Evolutionary conservation across 345 rosid species (phyloP).

Genomic region (Boechera divaricarpa): DNA sequence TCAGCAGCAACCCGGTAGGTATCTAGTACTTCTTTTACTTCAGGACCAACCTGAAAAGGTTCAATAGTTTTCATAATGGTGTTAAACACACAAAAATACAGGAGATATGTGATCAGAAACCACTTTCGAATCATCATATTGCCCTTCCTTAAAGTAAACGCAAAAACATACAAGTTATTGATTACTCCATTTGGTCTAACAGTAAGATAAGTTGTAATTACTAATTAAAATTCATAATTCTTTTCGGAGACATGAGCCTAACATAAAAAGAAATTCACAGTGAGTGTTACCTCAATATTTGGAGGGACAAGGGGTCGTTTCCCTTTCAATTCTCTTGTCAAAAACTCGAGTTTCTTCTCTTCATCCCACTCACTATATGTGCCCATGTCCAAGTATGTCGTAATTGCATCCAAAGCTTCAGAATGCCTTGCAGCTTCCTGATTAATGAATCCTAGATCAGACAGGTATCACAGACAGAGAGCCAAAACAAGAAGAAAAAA

Average conservation of each 20-base stretch:
- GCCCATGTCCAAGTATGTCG: conserved; percentile 85
- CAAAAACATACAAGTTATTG: too few species aligned
- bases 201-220: conserved; percentile 16
- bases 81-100: background rate
- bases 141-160: conserved; percentile 10
- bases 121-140: conserved; percentile 18
- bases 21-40: conserved; percentile 86
- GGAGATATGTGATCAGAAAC: conserved; percentile 8
- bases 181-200: background rate
- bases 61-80: background rate
- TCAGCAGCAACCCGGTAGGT: conserved; percentile 96
- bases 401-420: conserved; percentile 81
- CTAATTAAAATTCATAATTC: background rate
- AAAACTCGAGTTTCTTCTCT: conserved; percentile 78
- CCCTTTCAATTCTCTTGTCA: conserved; percentile 79
- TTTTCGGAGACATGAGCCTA: background rate
- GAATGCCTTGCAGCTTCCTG: conserved; percentile 91
- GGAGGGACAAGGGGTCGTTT: conserved; percentile 86
- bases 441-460: conserved; percentile 24
- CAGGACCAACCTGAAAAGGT: conserved; percentile 67
- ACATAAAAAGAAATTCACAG: conserved; percentile 17
- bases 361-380: conserved; percentile 90
- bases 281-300: conserved; percentile 61
- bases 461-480: conserved; percentile 5
- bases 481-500: conserved; percentile 17